phyloP scores from a whole-genome alignment of 148 eudicot genomes.

The Vaccinium macrocarpon region DNA sequence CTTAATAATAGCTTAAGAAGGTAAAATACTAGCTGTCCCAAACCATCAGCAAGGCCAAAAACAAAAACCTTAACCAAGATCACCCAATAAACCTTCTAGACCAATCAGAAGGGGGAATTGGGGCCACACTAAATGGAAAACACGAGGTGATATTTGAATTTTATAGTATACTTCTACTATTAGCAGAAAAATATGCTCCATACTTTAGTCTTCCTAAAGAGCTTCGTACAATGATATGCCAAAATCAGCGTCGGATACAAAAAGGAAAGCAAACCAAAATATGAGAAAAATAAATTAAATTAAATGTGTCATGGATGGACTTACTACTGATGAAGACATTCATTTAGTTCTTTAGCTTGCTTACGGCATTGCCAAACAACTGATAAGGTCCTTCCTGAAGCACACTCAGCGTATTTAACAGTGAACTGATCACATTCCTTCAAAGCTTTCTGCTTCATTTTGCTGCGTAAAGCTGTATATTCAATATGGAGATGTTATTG shows the following conservation, averaged over 20 bases:
- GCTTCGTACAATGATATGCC: neutral
- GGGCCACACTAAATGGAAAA: neutral
- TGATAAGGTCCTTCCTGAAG: conserved; percentile 81
- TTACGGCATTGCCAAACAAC: conserved; percentile 84
- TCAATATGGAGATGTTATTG: conserved; percentile 11
- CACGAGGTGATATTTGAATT: neutral
- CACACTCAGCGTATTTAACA: conserved; percentile 82
- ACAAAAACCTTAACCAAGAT: neutral
- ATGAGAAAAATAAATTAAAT: neutral
- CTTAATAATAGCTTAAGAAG: neutral
- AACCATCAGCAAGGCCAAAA: neutral
- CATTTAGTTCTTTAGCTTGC: conserved; percentile 83
- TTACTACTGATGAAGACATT: conserved; percentile 88
- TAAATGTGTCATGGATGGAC: conserved; percentile 16
- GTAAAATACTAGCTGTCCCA: neutral
- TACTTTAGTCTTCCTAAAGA: neutral
- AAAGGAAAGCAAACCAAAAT: neutral
- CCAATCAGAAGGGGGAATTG: neutral
- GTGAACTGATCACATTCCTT: conserved; percentile 70
- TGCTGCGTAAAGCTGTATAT: conserved; percentile 89
- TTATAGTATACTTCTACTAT: neutral
- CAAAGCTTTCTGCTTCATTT: conserved; percentile 92
- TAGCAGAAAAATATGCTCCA: neutral
- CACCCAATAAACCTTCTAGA: neutral
- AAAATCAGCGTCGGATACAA: neutral